Base-by-base conservation (phyloP, 129 eudicot genomes). In the Arctium lappa region DNA sequence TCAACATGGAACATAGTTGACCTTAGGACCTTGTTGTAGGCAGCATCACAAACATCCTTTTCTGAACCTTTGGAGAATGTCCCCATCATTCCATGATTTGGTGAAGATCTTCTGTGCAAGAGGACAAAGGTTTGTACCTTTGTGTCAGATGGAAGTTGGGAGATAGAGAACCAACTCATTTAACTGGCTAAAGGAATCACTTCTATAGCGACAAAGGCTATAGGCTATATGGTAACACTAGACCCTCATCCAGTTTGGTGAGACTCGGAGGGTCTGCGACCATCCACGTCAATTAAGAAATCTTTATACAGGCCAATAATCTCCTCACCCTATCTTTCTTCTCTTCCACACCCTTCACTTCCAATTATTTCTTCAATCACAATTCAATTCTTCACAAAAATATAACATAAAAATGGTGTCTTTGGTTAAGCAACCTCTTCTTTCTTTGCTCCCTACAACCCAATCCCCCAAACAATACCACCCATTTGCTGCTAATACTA, bases 401-500 rank as follows among this genome's bases (percentile, higher is more conserved):
- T 15, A 13, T 13, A 15, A 56, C 8, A 56, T 56, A 76, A 42
- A n/a, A 81, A 81, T 81, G 84, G 84, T 74, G 62, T 85, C 91
- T 86, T 75, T 92, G 32, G 87, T 82, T 2, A 89, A 85, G n/a
- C 89, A 74, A 44, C 65, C 79, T 82, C 85, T 86, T 31, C 82
- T 90, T 50, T 85, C 90, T 80, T 53, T 82, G 16, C 91, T 87
- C 11, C 81, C 90, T 48, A 30, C 76, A 12, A 38, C 85, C 30
- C 92, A 86, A 53, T 66, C 96, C 72, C 88, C 87, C 29, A 92
- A 87, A 32, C 91, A 81, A 77, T 13, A 89, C 70, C 71, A 89
- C 70, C 71, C 84, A 30, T 65, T 76, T 34, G 27, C 75, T 38
- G 27, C 27, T 22, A 22, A 22, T 22, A 22, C 36, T 33, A 34